Conservation (phyloP, 2,329 filamentous ascomycete genomes). For the Cladophialophora yegresii region DNA sequence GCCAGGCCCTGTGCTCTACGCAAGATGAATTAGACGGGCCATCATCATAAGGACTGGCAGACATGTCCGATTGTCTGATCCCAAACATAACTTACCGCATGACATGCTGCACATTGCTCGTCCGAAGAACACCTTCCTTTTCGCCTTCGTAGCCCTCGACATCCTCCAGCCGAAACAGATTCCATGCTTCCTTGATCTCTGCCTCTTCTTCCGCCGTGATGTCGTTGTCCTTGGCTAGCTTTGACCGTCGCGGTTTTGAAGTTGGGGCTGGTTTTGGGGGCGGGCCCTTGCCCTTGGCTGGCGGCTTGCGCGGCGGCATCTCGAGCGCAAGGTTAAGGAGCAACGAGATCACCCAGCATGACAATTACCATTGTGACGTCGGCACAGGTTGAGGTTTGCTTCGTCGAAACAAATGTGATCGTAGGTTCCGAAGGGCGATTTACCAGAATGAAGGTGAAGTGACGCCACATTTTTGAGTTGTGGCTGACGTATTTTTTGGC, state of each 20-base stretch:
- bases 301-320: conserved; percentile 27
- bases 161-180: conserved; percentile 64
- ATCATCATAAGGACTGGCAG: neutral
- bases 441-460: neutral
- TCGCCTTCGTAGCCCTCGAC: conserved; percentile 67
- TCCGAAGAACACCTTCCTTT: conserved; percentile 69
- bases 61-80: neutral
- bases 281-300: conserved; percentile 38
- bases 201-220: conserved; percentile 80
- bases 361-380: neutral
- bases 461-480: conserved; percentile 21
- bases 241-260: conserved; percentile 66
- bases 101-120: conserved; percentile 68
- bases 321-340: neutral
- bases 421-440: neutral
- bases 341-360: neutral
- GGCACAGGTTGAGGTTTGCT: neutral
- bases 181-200: conserved; percentile 88
- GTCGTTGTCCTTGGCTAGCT: conserved; percentile 89
- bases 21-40: conserved; percentile 9
- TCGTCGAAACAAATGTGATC: neutral
- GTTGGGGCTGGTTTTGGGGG: conserved; percentile 36
- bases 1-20: conserved; percentile 77
- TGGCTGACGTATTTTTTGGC: conserved; percentile 20
- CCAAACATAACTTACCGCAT: conserved; percentile 61